Conservation (phyloP, 2,329 filamentous ascomycete species). For the Xylaria sp. region DNA sequence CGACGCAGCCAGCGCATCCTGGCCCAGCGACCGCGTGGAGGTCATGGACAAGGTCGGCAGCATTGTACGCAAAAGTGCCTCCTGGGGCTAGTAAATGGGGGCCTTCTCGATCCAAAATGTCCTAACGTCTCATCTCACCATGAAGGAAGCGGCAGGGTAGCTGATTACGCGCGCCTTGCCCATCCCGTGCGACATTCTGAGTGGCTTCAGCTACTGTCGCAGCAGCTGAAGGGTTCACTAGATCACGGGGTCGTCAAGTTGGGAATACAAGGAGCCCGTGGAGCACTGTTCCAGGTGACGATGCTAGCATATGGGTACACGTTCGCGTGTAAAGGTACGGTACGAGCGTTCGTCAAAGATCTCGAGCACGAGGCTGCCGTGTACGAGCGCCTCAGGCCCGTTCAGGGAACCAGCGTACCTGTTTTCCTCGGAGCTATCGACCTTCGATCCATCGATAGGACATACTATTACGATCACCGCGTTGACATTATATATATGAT, state of each 20-base stretch:
- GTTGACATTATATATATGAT: slow-evolving; percentile 51
- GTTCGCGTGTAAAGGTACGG: slow-evolving; percentile 56
- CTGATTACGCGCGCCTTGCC: background rate
- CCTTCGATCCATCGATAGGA: slow-evolving; percentile 49
- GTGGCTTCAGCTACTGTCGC: slow-evolving; percentile 48
- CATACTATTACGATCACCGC: slow-evolving; percentile 50
- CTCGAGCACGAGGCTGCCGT: slow-evolving; percentile 53
- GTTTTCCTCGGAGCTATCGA: slow-evolving; percentile 55
- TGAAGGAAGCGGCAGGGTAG: background rate
- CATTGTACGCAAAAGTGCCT: slow-evolving; percentile 32
- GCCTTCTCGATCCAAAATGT: slow-evolving; percentile 6
- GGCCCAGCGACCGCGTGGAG: slow-evolving; percentile 27
- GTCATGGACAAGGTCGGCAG: slow-evolving; percentile 15
- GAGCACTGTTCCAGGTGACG: slow-evolving; percentile 56
- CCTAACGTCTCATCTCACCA: slow-evolving; percentile 22
- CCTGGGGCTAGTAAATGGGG: slow-evolving; percentile 19
- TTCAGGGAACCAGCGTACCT: slow-evolving; percentile 53
- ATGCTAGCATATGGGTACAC: slow-evolving; percentile 57
- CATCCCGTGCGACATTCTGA: slow-evolving; percentile 21
- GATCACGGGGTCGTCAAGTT: slow-evolving; percentile 50
- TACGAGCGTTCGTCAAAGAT: slow-evolving; percentile 48
- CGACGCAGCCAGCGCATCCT: slow-evolving; percentile 41
- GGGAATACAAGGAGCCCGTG: slow-evolving; percentile 49
- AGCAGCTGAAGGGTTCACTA: slow-evolving; percentile 48
- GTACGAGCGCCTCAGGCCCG: slow-evolving; percentile 50